Base-by-base conservation (phyloP, 2,329 filamentous ascomycete species). In the Trichophyton verrucosum region DNA sequence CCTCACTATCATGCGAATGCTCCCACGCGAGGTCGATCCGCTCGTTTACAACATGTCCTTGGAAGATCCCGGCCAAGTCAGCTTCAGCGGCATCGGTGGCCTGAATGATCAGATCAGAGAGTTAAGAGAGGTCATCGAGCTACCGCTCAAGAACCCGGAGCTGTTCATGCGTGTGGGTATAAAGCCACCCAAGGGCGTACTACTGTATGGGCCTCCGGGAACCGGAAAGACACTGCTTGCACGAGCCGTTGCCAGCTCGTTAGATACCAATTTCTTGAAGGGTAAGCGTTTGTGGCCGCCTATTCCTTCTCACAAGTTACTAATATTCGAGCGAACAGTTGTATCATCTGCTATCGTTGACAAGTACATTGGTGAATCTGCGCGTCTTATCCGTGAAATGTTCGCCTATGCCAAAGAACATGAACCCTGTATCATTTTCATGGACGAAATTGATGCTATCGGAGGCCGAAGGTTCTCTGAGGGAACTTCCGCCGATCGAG, bases 41-140 rank as follows among this genome's bases (percentile, higher is more conserved):
- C 82, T 99, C 67, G 94, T 99, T 68, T 99, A 99, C 83, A 99
- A 99, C 81, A 99, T 99, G 94, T 99, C 94, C 20, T 78, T 99
- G 68, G 94, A 99, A 75, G 94, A 99, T 73, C 94, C 94, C 0
- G 94, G 94, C 4, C 92, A 97, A 75, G 87, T 99, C 75, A 96
- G 89, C 80, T 99, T 99, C 76, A 92, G 87, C 46, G 94, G 95
- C 69, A 99, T 99, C 67, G 94, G 94, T 78, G 94, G 94, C 66
- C 77, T 99, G 71, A 99, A 99, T 73, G 94, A 99, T 68, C 94
- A 99, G 80, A 99, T 99, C 70, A 84, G 94, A 76, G 95, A 99
- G 78, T 79, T 99, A 67, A 84, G 94, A 73, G 94, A 99, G 76
- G 95, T 99, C 59, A 99, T 99, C 71, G 94, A 99, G 78, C 78